Evolutionary conservation across 148 eudicot species (phyloP).

Genomic region (Simmondsia chinensis): DNA sequence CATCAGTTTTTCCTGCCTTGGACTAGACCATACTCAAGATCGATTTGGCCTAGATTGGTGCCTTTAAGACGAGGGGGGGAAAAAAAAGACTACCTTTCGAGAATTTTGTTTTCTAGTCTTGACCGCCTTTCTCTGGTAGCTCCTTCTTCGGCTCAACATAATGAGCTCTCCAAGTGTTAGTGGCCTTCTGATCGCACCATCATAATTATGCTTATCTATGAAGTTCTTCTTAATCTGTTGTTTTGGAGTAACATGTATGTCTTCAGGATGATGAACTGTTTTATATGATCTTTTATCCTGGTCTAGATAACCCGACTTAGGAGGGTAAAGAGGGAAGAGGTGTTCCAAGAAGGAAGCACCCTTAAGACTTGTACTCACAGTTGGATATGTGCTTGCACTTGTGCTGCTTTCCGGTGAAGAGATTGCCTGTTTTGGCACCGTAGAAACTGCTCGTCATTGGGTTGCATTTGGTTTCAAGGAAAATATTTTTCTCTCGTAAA

Average conservation of each 20-base stretch:
- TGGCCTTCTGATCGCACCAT: slow-evolving; percentile 36
- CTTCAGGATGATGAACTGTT: slow-evolving; percentile 3
- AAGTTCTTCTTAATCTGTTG: slow-evolving; percentile 17
- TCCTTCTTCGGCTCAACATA: slow-evolving; percentile 70
- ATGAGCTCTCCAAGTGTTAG: slow-evolving; percentile 78
- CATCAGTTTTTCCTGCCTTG: no score
- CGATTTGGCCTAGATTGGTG: no score
- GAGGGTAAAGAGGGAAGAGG: slow-evolving; percentile 57
- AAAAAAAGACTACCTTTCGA: slow-evolving; percentile 29
- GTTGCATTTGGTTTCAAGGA: slow-evolving; percentile 3
- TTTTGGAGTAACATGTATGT: slow-evolving; percentile 3
- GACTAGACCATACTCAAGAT: no score
- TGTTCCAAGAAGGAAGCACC: slow-evolving; percentile 66
- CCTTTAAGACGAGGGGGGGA: background rate
- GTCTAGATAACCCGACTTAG: slow-evolving; percentile 26
- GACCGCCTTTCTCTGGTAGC: slow-evolving; percentile 43
- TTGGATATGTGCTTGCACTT: slow-evolving; percentile 28
- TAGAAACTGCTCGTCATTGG: slow-evolving; percentile 6
- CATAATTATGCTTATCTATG: slow-evolving; percentile 18
- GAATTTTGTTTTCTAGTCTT: slow-evolving; percentile 28
- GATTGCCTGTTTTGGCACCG: slow-evolving; percentile 25
- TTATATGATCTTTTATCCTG: slow-evolving; percentile 16
- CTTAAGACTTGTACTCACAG: slow-evolving; percentile 41
- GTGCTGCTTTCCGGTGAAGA: slow-evolving; percentile 41
- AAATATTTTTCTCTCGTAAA: no score